These are phyloP conservation scores for Taiozyma onychis DNA, from an alignment of 1,139 yeast genomes.

Conservation along the genomic window DNA sequence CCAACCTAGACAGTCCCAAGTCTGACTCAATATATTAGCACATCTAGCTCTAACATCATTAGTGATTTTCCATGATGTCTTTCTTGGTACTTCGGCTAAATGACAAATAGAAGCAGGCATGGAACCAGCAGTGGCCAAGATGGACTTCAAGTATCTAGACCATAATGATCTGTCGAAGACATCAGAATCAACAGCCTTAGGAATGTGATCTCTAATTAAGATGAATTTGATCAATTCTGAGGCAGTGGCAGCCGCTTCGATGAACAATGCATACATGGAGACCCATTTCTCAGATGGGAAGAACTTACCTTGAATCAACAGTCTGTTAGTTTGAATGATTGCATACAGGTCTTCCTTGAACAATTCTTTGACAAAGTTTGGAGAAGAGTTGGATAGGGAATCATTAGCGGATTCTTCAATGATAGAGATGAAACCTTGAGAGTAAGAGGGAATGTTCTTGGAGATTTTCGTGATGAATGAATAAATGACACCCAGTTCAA, in stretches of 20 bases:
- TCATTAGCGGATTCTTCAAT: slow-evolving; percentile 32
- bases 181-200: slow-evolving; percentile 44
- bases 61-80: slow-evolving; percentile 62
- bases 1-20: slow-evolving; percentile 77
- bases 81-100: slow-evolving; percentile 65
- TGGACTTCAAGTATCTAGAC: slow-evolving; percentile 58
- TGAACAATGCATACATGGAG: slow-evolving; percentile 56
- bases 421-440: slow-evolving; percentile 38
- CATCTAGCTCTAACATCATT: slow-evolving; percentile 60
- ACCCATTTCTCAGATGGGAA: slow-evolving; percentile 69
- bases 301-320: slow-evolving; percentile 51
- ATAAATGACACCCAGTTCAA: slow-evolving; percentile 62
- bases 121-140: slow-evolving; percentile 43
- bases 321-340: slow-evolving; percentile 48
- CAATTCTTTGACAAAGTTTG: slow-evolving; percentile 25
- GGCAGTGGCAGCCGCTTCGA: slow-evolving; percentile 53
- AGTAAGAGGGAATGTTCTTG: slow-evolving; percentile 39
- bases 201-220: slow-evolving; percentile 49
- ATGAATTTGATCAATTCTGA: slow-evolving; percentile 55
- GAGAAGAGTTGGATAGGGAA: slow-evolving; percentile 33
- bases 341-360: slow-evolving; percentile 28
- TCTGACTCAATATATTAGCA: slow-evolving; percentile 47
- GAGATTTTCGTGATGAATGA: slow-evolving; percentile 52
- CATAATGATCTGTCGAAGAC: slow-evolving; percentile 50
- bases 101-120: slow-evolving; percentile 60